These are phyloP conservation scores for Trypanosoma cruzi DNA, from an alignment of 208 protist species.

Conservation along the genomic window DNA sequence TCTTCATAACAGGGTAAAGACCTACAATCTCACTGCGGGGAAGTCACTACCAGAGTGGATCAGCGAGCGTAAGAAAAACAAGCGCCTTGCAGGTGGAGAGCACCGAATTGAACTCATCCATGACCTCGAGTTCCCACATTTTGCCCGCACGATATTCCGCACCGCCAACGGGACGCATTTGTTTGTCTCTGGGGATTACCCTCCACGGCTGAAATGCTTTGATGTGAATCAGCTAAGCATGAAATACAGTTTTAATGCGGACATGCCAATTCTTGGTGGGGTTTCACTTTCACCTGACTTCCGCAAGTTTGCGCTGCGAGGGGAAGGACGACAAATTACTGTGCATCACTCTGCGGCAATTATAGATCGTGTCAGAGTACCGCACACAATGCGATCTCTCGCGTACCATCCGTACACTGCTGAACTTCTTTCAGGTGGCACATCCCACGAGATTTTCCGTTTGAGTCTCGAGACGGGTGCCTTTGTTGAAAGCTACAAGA, in stretches of 20 bases:
- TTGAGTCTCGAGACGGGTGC: conserved; percentile 84
- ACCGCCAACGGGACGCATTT: conserved; percentile 84
- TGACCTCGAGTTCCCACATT: conserved; percentile 90
- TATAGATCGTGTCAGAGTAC: conserved; percentile 80
- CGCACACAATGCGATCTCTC: conserved; percentile 82
- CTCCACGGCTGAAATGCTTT: conserved; percentile 88
- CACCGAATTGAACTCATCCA: conserved; percentile 88
- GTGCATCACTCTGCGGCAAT: conserved; percentile 84
- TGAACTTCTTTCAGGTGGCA: conserved; percentile 79
- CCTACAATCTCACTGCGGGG: conserved; percentile 89
- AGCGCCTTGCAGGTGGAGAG: conserved; percentile 48
- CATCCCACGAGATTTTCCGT: conserved; percentile 76
- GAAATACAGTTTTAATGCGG: conserved; percentile 92
- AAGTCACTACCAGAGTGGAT: conserved; percentile 90
- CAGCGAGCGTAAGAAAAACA: conserved; percentile 72
- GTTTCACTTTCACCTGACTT: conserved; percentile 88
- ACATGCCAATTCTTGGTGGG: conserved; percentile 83
- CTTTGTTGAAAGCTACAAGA: conserved; percentile 86
- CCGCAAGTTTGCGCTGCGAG: conserved; percentile 87
- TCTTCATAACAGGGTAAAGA: conserved; percentile 86
- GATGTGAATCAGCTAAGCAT: conserved; percentile 91
- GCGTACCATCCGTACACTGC: conserved; percentile 70
- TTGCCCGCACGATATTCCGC: conserved; percentile 75
- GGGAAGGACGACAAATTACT: conserved; percentile 80
- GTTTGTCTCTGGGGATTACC: conserved; percentile 89